Evolutionary conservation across 2,329 filamentous ascomycete genomes (phyloP).

Genomic region (Apiospora pterosperma): DNA sequence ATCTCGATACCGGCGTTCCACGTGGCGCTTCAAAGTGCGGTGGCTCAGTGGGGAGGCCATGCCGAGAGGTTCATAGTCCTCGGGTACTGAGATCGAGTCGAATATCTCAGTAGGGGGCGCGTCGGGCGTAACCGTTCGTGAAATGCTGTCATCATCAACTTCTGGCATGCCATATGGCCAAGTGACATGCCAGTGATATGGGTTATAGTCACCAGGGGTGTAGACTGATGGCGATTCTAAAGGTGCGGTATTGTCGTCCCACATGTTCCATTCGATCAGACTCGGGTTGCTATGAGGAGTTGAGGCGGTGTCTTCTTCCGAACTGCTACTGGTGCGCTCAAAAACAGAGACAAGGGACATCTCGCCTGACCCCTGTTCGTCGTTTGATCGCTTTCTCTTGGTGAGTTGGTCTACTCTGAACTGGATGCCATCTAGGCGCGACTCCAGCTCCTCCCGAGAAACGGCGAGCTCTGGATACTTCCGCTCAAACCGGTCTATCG

Average conservation of each 20-base stretch:
- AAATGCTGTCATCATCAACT: constrained; percentile 16
- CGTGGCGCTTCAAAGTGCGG: constrained; percentile 36
- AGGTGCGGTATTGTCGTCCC: constrained; percentile 22
- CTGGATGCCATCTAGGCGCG: constrained; percentile 34
- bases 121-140: constrained; percentile 28
- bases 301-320: constrained; percentile 40
- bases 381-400: constrained; percentile 33
- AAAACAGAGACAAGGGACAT: constrained; percentile 43
- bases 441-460: constrained; percentile 31
- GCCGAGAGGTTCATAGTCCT: constrained; percentile 24
- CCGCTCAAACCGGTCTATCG: constrained; percentile 37
- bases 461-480: constrained; percentile 25
- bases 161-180: constrained; percentile 23
- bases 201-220: constrained; percentile 25
- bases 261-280: constrained; percentile 20
- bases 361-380: constrained; percentile 25
- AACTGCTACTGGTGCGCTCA: constrained; percentile 45
- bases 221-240: constrained; percentile 28
- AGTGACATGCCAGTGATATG: constrained; percentile 35
- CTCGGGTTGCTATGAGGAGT: constrained; percentile 34
- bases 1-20: constrained; percentile 39
- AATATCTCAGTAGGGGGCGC: constrained; percentile 24
- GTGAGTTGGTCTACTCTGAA: constrained; percentile 40
- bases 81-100: constrained; percentile 26
- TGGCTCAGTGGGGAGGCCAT: constrained; percentile 30